phyloP scores from a whole-genome alignment of 768 basidiomycete genomes.

The Kwoniella newhampshirensis region DNA sequence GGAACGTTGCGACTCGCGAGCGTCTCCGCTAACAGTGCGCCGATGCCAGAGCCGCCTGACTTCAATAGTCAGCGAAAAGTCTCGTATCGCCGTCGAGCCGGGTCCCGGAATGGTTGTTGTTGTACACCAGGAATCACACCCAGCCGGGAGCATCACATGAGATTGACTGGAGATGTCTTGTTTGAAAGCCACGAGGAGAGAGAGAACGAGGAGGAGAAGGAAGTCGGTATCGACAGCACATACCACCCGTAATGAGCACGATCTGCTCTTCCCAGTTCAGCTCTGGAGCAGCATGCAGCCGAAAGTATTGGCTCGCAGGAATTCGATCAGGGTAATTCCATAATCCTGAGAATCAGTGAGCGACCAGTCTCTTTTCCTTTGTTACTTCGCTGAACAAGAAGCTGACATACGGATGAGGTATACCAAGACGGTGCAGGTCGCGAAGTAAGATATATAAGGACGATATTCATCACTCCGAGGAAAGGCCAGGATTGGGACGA shows the following conservation, averaged over 20 bases:
- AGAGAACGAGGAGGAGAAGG: background rate
- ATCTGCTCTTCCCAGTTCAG: constrained; percentile 87
- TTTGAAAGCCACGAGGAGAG: background rate
- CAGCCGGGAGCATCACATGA: too few species aligned
- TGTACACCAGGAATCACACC: too few species aligned
- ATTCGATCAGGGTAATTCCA: constrained; percentile 69
- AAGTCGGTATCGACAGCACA: constrained; percentile 24
- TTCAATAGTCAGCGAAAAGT: background rate
- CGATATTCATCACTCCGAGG: too few species aligned
- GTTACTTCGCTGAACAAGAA: background rate
- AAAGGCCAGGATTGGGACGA: too few species aligned
- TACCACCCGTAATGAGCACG: constrained; percentile 87
- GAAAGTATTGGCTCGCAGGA: constrained; percentile 71
- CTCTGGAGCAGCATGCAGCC: constrained; percentile 61
- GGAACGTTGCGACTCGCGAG: constrained; percentile 76
- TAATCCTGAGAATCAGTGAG: constrained; percentile 60
- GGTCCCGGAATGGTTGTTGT: background rate
- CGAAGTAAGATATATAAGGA: too few species aligned
- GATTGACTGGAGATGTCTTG: too few species aligned
- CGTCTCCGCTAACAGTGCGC: constrained; percentile 82
- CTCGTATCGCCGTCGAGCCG: too few species aligned
- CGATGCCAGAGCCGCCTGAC: constrained; percentile 81
- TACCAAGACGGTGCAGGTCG: constrained; percentile 63
- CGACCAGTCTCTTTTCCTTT: background rate
- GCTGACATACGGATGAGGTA: constrained; percentile 66